Evolutionary conservation across 176 grass and related monocot species (phyloP), one percentile per base, ranked within the genome.

Genomic region (Aegilops tauschii): DNA sequence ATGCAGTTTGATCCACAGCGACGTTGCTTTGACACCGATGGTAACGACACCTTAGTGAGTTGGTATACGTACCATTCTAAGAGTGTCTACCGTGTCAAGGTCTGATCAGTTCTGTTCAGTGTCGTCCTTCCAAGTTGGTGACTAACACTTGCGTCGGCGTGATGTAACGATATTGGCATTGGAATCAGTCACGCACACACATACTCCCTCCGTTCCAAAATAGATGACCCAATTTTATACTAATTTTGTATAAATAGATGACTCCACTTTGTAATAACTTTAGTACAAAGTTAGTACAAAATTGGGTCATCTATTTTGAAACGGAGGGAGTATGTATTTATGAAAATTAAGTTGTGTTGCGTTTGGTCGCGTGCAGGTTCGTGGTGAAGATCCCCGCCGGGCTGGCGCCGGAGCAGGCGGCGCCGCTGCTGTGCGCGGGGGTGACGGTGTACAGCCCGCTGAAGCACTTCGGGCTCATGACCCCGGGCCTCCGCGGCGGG

Each of bases 391-490:
- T 99, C 30, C 97, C 97, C 0, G 76, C 77, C 0, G 92, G 92
- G 9, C 88, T 99, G 3, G 90, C 97, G 0, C 90, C 85, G 25
- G 97, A 99, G 72, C 97, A 99, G 66, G 94, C 97, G 56, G 97
- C 92, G 23, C 97, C 97, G 8, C 86, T 99, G 45, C 90, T 99
- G 20, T 99, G 97, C 56, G 97, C 97, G 8, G 97, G 97, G 4
- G 83, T 99, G 42, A 99, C 97, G 0, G 92, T 99, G 29, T 99
- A 99, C 90, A 99, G 97, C 83, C 97, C 97, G 12, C 81, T 99
- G 80, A 99, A 96, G 83, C 92, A 96, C 87, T 96, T 92, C 67
- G 94, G 90, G 0, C 90, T 99, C 23, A 99, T 72, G 80, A 3
- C 16, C 16, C 66, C 79, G 0, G 94, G 94, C 20, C 97, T 99